Evolutionary conservation across 2,329 filamentous ascomycete genomes (phyloP), one percentile per base, ranked within the genome.

Genomic region (Fonsecaea nubica): DNA sequence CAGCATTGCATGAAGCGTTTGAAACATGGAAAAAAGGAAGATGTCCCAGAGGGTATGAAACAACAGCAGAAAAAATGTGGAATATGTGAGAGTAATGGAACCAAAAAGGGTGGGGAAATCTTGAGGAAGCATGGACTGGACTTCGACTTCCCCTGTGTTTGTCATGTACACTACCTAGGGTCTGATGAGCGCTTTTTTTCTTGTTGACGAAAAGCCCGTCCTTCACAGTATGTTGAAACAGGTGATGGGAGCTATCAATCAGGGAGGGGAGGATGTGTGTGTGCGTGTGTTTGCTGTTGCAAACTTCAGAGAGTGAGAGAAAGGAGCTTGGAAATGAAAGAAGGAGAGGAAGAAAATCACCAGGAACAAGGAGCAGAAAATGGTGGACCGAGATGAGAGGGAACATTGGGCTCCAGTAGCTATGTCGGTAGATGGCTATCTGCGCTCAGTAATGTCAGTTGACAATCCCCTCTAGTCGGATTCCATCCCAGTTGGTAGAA

Each of bases 81-180:
- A 60, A 61, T 4, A 36, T 52, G 13, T 33, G 30, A 18, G 18
- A 55, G 25, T 36, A 55, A 33, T 25, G 52, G 30, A 21, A 32
- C 2, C 25, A 25, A 18, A 53, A 48, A 61, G 15, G 15, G 30
- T 52, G 58, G 18, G 45, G 4, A 30, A 33, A 54, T 45, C 15
- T 35, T 48, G 38, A 45, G 57, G 33, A 48, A 33, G 32, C 52
- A 21, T 32, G 35, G 58, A 38, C 30, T n/a, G 25, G 42, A 35
- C 45, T 50, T 25, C 25, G 25, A 25, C 25, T 25, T 25, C 45
- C 18, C 8, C 9, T 61, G 45, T 52, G 35, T 61, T 18, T 25
- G 32, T 52, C 48, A 61, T 61, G 58, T 61, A 61, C 58, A 61
- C 48, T 61, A 61, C 42, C 45, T 59, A 45, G n/a, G 33, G 15